Evolutionary conservation across 2,329 filamentous ascomycete species (phyloP).

Genomic region (Pezicula carpinea): DNA sequence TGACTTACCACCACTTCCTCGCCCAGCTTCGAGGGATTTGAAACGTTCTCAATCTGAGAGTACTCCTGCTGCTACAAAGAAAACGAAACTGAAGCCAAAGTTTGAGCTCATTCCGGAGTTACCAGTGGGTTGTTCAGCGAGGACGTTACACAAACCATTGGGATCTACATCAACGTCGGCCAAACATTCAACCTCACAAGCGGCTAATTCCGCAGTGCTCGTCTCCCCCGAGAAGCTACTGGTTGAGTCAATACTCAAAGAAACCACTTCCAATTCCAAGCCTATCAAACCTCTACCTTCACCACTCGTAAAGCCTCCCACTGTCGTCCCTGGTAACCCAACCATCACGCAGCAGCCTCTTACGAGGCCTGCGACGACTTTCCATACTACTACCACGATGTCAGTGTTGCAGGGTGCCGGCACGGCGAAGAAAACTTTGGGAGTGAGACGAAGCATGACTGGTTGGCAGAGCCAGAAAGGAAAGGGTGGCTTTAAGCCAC

Average conservation of each 20-base stretch:
- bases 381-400: slow-evolving; percentile 23
- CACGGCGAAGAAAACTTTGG: slow-evolving; percentile 40
- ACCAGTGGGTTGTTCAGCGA: slow-evolving; percentile 5
- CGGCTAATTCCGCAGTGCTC: neutral
- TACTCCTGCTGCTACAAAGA: neutral
- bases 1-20: too few relatives aligned
- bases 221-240: too few relatives aligned
- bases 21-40: neutral
- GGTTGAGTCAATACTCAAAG: too few relatives aligned
- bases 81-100: neutral
- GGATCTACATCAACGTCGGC: neutral
- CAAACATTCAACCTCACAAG: neutral
- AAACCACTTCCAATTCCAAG: too few relatives aligned
- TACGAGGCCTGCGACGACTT: slow-evolving; percentile 13
- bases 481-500: slow-evolving; percentile 20
- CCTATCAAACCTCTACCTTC: too few relatives aligned
- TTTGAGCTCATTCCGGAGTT: neutral
- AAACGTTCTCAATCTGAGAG: neutral
- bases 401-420: slow-evolving; percentile 9
- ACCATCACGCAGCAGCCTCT: too few relatives aligned
- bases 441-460: slow-evolving; percentile 43
- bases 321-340: too few relatives aligned
- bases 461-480: slow-evolving; percentile 35
- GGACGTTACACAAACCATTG: slow-evolving; percentile 5
- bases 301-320: too few relatives aligned